A percentile compares a stretch with the other conserved stretches of the same genome.
These are phyloP conservation scores for Aegle marmelos DNA, from an alignment of 345 rosid genomes.

Conservation along the genomic window DNA sequence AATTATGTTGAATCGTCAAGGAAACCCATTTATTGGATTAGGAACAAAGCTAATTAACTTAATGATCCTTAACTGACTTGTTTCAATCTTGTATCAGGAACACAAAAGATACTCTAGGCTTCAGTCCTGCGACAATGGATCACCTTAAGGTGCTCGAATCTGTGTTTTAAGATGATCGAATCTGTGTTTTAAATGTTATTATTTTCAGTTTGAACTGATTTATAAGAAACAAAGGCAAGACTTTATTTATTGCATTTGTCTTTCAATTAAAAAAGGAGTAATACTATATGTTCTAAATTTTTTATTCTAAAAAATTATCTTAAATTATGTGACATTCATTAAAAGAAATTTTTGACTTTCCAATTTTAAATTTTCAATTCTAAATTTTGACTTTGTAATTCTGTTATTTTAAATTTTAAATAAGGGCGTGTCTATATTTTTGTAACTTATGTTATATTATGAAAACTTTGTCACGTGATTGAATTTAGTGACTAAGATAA, in stretches of 20 bases:
- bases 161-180: too few relatives aligned
- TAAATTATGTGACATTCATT: too few relatives aligned
- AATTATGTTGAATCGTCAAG: background rate
- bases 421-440: background rate
- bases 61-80: background rate
- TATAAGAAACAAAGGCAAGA: too few relatives aligned
- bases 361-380: background rate
- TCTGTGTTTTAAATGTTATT: too few relatives aligned
- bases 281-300: background rate
- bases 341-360: background rate
- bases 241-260: background rate
- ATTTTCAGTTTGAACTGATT: too few relatives aligned
- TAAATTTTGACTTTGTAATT: too few relatives aligned
- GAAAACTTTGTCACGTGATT: too few relatives aligned
- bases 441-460: too few relatives aligned
- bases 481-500: too few relatives aligned
- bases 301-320: background rate
- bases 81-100: conserved; percentile 44
- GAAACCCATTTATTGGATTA: too few relatives aligned
- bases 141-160: conserved; percentile 29
- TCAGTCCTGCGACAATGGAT: conserved; percentile 93
- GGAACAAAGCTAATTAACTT: too few relatives aligned
- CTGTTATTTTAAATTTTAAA: background rate
- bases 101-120: conserved; percentile 82
- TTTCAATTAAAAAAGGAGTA: conserved; percentile 43